Evolutionary conservation across 192 early-diverging fungal species (phyloP), one percentile per base, ranked within the genome.

Genomic region (Coemansia sp.): DNA sequence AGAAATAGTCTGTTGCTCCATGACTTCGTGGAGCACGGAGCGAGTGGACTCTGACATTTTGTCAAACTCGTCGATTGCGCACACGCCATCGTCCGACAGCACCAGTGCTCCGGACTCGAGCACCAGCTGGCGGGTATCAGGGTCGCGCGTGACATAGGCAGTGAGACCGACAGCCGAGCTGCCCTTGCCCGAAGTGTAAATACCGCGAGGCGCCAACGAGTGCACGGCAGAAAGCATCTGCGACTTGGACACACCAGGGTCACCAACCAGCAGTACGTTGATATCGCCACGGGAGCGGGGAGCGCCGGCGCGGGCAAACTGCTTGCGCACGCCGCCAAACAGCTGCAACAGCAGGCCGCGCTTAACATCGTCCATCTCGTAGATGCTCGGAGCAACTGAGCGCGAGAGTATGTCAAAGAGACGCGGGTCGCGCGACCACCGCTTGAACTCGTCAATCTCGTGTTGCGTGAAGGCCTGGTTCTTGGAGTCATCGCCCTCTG

Each of bases 1-100:
- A 66, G 90, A 93, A 73, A 99, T 97, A 4, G 96, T 99, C 84
- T 99, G 97, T 76, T 99, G 97, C 89, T 99, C 97, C 97, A 99
- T 99, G 10, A 98, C 97, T 81, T 99, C 97, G 77, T 98, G 97
- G 69, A 99, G 96, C 36, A 95, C 96, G 10, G 95, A 95, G 62
- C 96, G 88, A 80, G 97, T 94, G 12, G 84, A 84, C 66, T 99
- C 97, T 64, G 96, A 93, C 96, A 99, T 99, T 77, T 99, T 99
- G 84, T 99, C 97, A 75, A 99, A 99, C 84, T 99, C 97, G 85
- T 99, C 97, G 74, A 99, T 99, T 72, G 95, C 97, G 73, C 94
- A 96, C 73, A 99, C 91, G 66, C 97, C 97, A 73, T 96, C 94
- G 85, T 99, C 97, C 25, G 95, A 94, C 68, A 99, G 84, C 15